These are phyloP conservation scores for Articulospora tetracladia DNA, from an alignment of 495 filamentous ascomycete species.

Conservation along the genomic window DNA sequence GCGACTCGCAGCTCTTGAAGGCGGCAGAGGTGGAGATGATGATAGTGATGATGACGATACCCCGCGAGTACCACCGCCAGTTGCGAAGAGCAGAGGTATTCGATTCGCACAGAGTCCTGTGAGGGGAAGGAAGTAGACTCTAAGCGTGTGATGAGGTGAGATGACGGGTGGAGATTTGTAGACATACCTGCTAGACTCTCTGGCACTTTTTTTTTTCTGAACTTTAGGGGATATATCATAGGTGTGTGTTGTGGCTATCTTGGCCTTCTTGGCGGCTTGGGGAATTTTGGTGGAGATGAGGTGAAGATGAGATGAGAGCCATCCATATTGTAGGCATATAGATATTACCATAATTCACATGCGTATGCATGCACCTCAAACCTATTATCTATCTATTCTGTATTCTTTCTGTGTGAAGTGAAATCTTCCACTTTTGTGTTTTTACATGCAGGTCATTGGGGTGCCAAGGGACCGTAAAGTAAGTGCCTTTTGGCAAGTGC, in stretches of 20 bases:
- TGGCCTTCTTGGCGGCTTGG: neutral
- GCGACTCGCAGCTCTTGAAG: slow-evolving; percentile 80
- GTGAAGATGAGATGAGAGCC: neutral
- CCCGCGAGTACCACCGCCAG: slow-evolving; percentile 19
- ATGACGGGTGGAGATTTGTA: neutral
- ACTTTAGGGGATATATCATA: neutral
- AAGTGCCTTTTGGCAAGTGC: too few species aligned
- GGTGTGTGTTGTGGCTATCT: neutral
- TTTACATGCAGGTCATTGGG: too few species aligned
- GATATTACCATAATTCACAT: too few species aligned
- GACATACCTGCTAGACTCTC: neutral
- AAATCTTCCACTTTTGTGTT: too few species aligned
- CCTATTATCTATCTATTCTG: too few species aligned
- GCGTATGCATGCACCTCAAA: too few species aligned
- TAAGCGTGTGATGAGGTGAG: neutral
- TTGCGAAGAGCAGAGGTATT: slow-evolving; percentile 32
- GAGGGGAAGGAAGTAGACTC: slow-evolving; percentile 14
- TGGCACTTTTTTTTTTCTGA: too few species aligned
- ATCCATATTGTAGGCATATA: too few species aligned
- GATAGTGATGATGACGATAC: slow-evolving; percentile 35
- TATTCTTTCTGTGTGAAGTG: too few species aligned
- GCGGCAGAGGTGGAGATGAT: slow-evolving; percentile 32
- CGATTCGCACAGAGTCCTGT: slow-evolving; percentile 43
- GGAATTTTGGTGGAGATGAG: neutral
- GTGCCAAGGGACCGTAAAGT: too few species aligned